Percentiles rank a stretch among this genome's conserved stretches.
phyloP scores from a whole-genome alignment of 2,329 filamentous ascomycete species.

The Pseudogymnoascus sp. region DNA sequence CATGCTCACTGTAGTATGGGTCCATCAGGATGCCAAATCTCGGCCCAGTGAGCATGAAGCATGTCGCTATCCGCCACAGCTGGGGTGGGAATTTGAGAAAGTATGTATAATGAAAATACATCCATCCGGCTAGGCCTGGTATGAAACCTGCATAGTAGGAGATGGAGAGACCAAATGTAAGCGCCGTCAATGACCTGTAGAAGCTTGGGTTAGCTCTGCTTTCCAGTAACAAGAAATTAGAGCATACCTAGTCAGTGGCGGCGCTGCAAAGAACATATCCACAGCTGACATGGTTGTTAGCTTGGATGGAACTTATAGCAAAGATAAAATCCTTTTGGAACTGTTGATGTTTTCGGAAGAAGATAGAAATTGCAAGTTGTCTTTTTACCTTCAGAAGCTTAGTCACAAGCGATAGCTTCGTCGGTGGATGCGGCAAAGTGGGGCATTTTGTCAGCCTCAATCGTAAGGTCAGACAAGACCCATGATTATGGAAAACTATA shows the following conservation, averaged over 20 bases:
- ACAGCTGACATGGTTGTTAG: slow-evolving; percentile 26
- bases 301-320: slow-evolving; percentile 3
- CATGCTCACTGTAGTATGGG: slow-evolving; percentile 53
- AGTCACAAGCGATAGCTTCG: slow-evolving; percentile 3
- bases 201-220: slow-evolving; percentile 33
- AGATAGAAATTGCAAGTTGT: slow-evolving; percentile 7
- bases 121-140: slow-evolving; percentile 31
- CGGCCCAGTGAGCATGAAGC: slow-evolving; percentile 30
- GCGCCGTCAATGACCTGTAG: slow-evolving; percentile 53
- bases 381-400: slow-evolving; percentile 7
- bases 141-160: slow-evolving; percentile 48
- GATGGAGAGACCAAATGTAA: slow-evolving; percentile 50
- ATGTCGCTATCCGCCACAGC: slow-evolving; percentile 32
- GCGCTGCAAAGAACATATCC: slow-evolving; percentile 56
- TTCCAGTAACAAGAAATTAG: slow-evolving; percentile 29
- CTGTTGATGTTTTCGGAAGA: slow-evolving; percentile 6
- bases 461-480: neutral
- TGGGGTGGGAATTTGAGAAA: slow-evolving; percentile 42
- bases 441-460: neutral
- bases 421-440: neutral
- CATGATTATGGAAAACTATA: neutral
- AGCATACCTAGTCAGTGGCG: slow-evolving; percentile 56
- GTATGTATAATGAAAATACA: slow-evolving; percentile 41
- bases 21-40: slow-evolving; percentile 49
- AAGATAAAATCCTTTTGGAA: neutral